Base-by-base conservation (phyloP, 2,329 filamentous ascomycete species). In the Ascocoryne sarcoides region DNA sequence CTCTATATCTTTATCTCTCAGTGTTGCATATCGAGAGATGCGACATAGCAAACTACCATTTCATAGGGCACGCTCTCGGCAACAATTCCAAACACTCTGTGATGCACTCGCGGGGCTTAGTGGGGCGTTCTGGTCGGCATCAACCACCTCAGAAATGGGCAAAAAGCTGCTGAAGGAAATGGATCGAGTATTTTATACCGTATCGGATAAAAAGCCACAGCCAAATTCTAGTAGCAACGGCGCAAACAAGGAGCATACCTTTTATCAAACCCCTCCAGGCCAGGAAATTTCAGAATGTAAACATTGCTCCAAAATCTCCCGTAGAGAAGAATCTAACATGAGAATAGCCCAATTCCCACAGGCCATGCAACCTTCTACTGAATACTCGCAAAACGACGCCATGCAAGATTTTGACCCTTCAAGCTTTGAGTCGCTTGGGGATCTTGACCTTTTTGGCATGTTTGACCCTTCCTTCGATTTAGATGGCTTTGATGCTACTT, bases 1-100 rank as follows among this genome's bases (percentile, higher is more conserved):
- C 42, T 75, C 73, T 0, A 65, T 80, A 0, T 76, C 75, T 1
- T 65, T 82, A 0, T 71, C 76, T 0, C 64, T 82, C 1, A 77
- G 73, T 34, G 73, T 80, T 1, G 71, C 73, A 10, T 81, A 80
- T 47, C 69, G 74, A 32, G 79, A 79, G 52, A 76, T 80, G 74
- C 67, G 76, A 1, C 72, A 78, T 48, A 76, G 73, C 42, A 68
- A 69, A 10, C 60, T 78, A 0, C 69, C 75, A 1, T 72, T 77
- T 65, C 78, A 76, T 44, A 68, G 75, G 3, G 65, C 65, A 0
- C 62, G 76, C n/a, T 70, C 73, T 4, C 69, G 72, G 47, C 64
- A 63, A 10, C 63, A 70, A 0, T 79, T 81, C 51, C 65, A 67
- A 37, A 66, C 65, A 32, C 72, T 75, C 30, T 75, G 73, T 9